Conservation (phyloP, 1,139 yeast species). For the Hansenula lynferdii region DNA sequence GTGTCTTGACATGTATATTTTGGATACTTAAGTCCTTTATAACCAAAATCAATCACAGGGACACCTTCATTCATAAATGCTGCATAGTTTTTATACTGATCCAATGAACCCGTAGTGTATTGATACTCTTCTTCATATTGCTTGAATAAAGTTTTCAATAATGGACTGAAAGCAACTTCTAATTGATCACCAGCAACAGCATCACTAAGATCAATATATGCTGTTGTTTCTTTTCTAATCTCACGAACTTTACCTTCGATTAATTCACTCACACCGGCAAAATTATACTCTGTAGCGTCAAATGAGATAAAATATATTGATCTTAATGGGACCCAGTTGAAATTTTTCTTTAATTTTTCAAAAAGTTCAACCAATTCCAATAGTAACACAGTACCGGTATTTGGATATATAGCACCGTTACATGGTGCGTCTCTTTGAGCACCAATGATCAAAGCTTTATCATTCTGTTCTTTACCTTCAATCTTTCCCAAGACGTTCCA, state of each 20-base stretch:
- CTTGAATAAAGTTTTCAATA: constrained; percentile 39
- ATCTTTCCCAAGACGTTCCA: constrained; percentile 82
- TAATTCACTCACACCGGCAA: constrained; percentile 84
- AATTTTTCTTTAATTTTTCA: constrained; percentile 58
- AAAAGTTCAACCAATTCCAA: constrained; percentile 70
- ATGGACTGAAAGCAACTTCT: constrained; percentile 61
- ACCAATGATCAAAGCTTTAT: constrained; percentile 72
- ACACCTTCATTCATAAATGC: constrained; percentile 56
- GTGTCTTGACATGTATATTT: constrained; percentile 63
- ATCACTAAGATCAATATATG: constrained; percentile 75
- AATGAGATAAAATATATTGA: constrained; percentile 80
- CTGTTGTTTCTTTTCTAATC: constrained; percentile 56
- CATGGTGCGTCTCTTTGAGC: constrained; percentile 80
- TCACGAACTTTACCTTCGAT: constrained; percentile 52
- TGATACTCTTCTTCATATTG: constrained; percentile 19
- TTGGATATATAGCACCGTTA: constrained; percentile 68
- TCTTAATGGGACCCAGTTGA: constrained; percentile 82
- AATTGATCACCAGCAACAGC: constrained; percentile 62
- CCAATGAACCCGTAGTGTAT: constrained; percentile 26
- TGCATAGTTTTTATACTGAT: constrained; percentile 58
- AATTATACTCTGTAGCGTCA: constrained; percentile 79
- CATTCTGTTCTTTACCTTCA: constrained; percentile 75
- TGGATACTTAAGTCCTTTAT: constrained; percentile 38
- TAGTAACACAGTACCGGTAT: constrained; percentile 72
- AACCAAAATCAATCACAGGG: constrained; percentile 54